Base-by-base conservation (phyloP, 352 stramenopile genomes). In the Phytophthora syringae region DNA sequence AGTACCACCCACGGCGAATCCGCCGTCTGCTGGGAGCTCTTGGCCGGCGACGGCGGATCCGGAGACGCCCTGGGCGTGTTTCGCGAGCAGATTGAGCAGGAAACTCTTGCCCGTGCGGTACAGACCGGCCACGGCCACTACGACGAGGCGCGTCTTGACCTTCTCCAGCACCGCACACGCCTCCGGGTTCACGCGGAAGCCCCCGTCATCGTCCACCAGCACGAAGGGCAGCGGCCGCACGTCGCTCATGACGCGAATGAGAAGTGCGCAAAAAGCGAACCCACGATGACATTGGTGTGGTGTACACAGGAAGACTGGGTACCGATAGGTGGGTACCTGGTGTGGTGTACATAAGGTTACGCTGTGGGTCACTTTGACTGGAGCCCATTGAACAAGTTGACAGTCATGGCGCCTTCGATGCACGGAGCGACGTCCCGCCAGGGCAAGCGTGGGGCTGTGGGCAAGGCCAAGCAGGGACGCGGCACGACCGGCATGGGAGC, bases 101-200 rank as follows among this genome's bases (percentile, higher is more conserved):
- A 94, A 97, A 18, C 83, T 95, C 73, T 97, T 97, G 56, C 91
- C 91, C 44, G 90, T 97, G 51, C 91, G 88, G 66, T 97, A 97
- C 18, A 96, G 58, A 15, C 89, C 89, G 3, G 87, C 90, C 21
- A 97, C 87, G 1, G 87, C 88, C 12, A 97, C 77, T n/a, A 97
- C 72, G 20, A 95, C 88, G 34, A 97, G 73, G 21, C 87, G 87
- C 56, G 82, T 86, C 45, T 87, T 84, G 67, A 97, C 79, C 52
- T 64, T 72, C 54, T 92, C 74, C 47, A 97, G 71, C 30, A 86
- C 70, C 27, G 76, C 69, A 47, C 77, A 78, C 3, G 90, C 90
- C 49, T 95, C 86, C 1, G 79, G 82, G 61, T 90, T 92, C 24
- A 97, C 76, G 56, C 76, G 79, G 70, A 96, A 97, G 28, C 70